Evolutionary conservation across 805 yeast species (phyloP).

Genomic region (Cyberlindnera americana): DNA sequence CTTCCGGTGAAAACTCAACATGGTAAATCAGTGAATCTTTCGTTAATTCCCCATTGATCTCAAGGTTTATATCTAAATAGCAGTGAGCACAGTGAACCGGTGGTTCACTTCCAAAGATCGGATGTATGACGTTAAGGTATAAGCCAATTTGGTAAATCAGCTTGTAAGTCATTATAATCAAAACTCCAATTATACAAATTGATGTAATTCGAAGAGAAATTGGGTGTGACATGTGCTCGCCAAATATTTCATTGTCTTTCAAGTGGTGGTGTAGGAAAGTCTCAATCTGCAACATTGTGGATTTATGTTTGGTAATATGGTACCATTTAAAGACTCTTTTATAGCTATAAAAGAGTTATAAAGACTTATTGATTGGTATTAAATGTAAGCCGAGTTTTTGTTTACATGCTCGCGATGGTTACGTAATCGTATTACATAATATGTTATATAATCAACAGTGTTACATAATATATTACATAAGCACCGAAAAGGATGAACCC

Average conservation of each 20-base stretch:
- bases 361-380: too few species aligned
- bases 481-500: too few species aligned
- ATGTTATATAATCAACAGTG: too few species aligned
- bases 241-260: slow-evolving; percentile 9
- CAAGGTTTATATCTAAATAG: slow-evolving; percentile 31
- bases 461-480: too few species aligned
- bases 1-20: slow-evolving; percentile 80
- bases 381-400: too few species aligned
- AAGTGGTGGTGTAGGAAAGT: slow-evolving; percentile 1
- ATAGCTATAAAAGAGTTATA: too few species aligned
- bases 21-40: slow-evolving; percentile 50
- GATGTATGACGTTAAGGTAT: too few species aligned
- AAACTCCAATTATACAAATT: slow-evolving; percentile 19
- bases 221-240: slow-evolving; percentile 25
- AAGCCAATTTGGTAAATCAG: slow-evolving; percentile 41
- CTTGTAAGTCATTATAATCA: slow-evolving; percentile 33
- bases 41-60: slow-evolving; percentile 16
- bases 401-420: too few species aligned
- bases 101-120: slow-evolving; percentile 52
- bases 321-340: too few species aligned
- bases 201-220: slow-evolving; percentile 25
- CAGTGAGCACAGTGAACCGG: slow-evolving; percentile 81
- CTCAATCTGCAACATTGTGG: not conserved
- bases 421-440: too few species aligned
- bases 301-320: too few species aligned